A percentile compares a stretch with the other conserved stretches of the same genome.
phyloP scores from a whole-genome alignment of 331 rosid species.

The Quercus lobata region DNA sequence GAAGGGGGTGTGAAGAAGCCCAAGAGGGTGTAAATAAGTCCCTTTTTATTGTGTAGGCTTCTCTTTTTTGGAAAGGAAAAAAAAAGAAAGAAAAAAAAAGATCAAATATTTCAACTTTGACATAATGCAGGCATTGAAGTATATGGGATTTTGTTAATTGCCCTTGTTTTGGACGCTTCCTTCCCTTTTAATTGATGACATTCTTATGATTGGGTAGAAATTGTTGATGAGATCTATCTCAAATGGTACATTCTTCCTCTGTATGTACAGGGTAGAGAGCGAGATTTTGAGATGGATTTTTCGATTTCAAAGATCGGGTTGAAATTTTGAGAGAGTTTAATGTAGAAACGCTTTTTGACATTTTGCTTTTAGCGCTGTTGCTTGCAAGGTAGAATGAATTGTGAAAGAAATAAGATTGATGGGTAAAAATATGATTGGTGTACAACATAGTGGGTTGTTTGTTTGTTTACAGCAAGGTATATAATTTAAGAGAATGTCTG shows the following conservation, averaged over 20 bases:
- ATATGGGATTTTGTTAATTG: not conserved
- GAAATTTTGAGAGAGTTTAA: not conserved
- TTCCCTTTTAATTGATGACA: not conserved
- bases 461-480: too few species aligned
- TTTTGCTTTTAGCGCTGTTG: not conserved
- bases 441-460: too few species aligned
- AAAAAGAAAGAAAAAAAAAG: not conserved
- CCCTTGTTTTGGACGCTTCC: not conserved
- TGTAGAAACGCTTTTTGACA: not conserved
- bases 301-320: too few species aligned
- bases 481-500: not conserved
- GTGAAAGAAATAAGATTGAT: too few species aligned
- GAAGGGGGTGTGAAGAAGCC: slow-evolving; percentile 52
- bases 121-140: not conserved
- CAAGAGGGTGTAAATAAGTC: slow-evolving; percentile 33
- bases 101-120: not conserved
- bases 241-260: too few species aligned
- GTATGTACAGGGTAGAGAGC: too few species aligned
- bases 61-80: not conserved
- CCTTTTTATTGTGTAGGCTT: slow-evolving; percentile 1
- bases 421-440: too few species aligned
- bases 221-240: too few species aligned
- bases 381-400: not conserved
- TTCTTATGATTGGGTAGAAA: not conserved
- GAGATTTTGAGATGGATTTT: too few species aligned